These are phyloP conservation scores for Rhododendron ferrugineum DNA, from an alignment of 148 eudicot genomes.

Conservation along the genomic window DNA sequence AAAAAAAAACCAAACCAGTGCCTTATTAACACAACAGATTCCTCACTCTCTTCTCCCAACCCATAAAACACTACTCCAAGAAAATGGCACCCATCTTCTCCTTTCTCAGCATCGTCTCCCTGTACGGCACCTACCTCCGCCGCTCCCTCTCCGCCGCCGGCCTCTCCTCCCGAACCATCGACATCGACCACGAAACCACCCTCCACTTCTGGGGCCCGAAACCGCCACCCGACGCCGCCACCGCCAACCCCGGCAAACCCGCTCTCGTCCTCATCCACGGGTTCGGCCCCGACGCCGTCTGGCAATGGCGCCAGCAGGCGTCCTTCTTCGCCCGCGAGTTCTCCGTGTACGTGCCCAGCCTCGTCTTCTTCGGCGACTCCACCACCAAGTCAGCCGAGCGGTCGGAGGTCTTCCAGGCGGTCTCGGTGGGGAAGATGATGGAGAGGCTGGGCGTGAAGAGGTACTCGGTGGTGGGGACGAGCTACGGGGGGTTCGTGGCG, in stretches of 20 bases:
- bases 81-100: conserved; percentile 17
- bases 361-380: conserved; percentile 51
- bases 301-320: conserved; percentile 54
- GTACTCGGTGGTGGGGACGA: conserved; percentile 46
- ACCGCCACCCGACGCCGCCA: neutral
- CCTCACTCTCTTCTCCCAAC: neutral
- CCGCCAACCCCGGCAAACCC: conserved; percentile 15
- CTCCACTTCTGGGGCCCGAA: conserved; percentile 48
- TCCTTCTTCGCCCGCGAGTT: conserved; percentile 26
- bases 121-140: conserved; percentile 27
- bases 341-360: conserved; percentile 41
- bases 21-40: neutral
- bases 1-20: neutral
- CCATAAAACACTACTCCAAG: neutral
- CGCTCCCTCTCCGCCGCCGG: conserved; percentile 33
- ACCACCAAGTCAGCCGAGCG: conserved; percentile 20
- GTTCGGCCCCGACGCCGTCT: conserved; percentile 40
- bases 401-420: conserved; percentile 53
- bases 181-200: conserved; percentile 36
- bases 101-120: conserved; percentile 36
- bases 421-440: conserved; percentile 27
- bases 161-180: conserved; percentile 22
- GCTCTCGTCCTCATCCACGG: conserved; percentile 43
- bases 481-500: conserved; percentile 64
- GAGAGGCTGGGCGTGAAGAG: conserved; percentile 37